These are phyloP conservation scores for Aechmea fasciata DNA, from an alignment of 176 grass and related monocot genomes.

Conservation along the genomic window DNA sequence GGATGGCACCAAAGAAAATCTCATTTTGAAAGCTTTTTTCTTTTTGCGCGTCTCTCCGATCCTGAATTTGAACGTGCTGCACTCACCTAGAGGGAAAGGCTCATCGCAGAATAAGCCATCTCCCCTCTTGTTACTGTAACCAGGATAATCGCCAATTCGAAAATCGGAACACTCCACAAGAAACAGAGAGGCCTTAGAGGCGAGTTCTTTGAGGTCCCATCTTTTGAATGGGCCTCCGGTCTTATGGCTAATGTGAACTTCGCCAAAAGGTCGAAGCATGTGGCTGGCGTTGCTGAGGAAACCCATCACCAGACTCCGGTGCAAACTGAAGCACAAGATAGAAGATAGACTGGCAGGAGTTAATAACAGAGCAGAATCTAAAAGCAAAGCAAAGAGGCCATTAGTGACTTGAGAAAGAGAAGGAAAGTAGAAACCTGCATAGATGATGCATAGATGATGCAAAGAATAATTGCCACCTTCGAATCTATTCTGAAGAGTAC, in stretches of 20 bases:
- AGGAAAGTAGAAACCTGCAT: no score
- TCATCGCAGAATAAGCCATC: conserved; percentile 27
- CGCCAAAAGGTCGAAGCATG: conserved; percentile 34
- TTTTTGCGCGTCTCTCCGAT: neutral
- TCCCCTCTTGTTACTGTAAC: conserved; percentile 63
- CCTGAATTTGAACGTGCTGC: conserved; percentile 43
- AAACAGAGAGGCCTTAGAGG: conserved; percentile 21
- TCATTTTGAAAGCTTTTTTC: neutral
- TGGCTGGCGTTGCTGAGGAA: conserved; percentile 31
- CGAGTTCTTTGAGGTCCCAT: conserved; percentile 41
- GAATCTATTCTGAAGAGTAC: no score
- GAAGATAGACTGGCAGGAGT: no score
- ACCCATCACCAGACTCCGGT: conserved; percentile 20
- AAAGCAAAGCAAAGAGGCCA: no score
- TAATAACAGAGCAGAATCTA: no score
- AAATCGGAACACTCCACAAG: conserved; percentile 15
- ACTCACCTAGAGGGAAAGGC: conserved; percentile 27
- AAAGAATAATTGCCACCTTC: no score
- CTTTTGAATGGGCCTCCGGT: conserved; percentile 11
- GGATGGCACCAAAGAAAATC: neutral
- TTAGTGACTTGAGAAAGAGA: no score
- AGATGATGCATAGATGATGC: no score
- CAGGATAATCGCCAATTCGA: conserved; percentile 36
- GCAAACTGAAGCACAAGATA: conserved; percentile 28
- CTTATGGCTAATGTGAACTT: conserved; percentile 67